These are phyloP conservation scores for Vittaforma corneae DNA, from an alignment of 371 early-diverging fungal genomes.

Conservation along the genomic window DNA sequence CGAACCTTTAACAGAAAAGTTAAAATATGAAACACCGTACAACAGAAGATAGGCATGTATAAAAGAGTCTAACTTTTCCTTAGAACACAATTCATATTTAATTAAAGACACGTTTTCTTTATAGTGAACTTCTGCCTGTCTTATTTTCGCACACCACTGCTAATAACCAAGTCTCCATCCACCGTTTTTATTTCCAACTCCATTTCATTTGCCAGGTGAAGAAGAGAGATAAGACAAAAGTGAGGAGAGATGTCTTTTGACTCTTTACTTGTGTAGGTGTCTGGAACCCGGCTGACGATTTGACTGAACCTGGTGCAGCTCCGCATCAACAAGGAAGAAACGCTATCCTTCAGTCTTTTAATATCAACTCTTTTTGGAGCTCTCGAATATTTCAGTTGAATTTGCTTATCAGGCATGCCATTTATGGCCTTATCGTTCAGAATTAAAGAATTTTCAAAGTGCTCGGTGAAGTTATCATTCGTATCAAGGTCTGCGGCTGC, in stretches of 20 bases:
- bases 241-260: slow-evolving; percentile 55
- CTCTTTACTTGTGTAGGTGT: slow-evolving; percentile 32
- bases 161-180: slow-evolving; percentile 13
- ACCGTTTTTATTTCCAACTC: slow-evolving; percentile 17
- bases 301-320: slow-evolving; percentile 4
- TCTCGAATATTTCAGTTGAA: slow-evolving; percentile 21
- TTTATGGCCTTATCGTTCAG: neutral
- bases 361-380: slow-evolving; percentile 49
- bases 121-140: too few species aligned
- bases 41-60: too few species aligned
- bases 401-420: neutral
- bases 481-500: neutral
- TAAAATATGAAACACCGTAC: too few species aligned
- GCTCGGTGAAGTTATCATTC: neutral
- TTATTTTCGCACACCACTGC: too few species aligned
- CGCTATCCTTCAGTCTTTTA: slow-evolving; percentile 39
- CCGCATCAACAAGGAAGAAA: slow-evolving; percentile 12
- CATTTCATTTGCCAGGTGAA: slow-evolving; percentile 58
- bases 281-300: slow-evolving; percentile 24
- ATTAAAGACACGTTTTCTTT: too few species aligned
- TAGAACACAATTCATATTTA: too few species aligned
- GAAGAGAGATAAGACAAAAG: slow-evolving; percentile 55
- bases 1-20: too few species aligned
- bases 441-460: slow-evolving; percentile 14
- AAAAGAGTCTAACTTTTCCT: too few species aligned